These are phyloP conservation scores for Penicillium psychrofluorescens DNA, from an alignment of 495 filamentous ascomycete genomes.

Conservation along the genomic window DNA sequence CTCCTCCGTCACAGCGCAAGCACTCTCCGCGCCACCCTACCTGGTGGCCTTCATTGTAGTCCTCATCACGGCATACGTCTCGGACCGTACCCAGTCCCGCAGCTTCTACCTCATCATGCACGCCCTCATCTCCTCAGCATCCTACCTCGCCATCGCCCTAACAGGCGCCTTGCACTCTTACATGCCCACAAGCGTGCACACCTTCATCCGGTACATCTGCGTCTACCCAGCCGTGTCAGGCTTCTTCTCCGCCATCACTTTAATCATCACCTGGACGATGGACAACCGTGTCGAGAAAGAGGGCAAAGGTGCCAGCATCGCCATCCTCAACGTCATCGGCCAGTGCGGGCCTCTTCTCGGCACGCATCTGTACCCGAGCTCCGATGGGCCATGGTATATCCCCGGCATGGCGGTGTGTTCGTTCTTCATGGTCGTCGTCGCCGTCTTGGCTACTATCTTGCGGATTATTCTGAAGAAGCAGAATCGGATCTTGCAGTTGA, in stretches of 20 bases:
- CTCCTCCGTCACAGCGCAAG: constrained; percentile 40
- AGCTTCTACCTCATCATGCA: constrained; percentile 45
- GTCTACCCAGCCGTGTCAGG: constrained; percentile 51
- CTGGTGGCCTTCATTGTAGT: constrained; percentile 45
- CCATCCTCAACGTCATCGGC: constrained; percentile 52
- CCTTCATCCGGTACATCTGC: constrained; percentile 45
- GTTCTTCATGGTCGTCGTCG: constrained; percentile 47
- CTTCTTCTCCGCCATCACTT: constrained; percentile 55
- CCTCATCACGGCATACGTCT: constrained; percentile 41
- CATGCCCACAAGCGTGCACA: constrained; percentile 19
- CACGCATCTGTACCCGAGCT: constrained; percentile 51
- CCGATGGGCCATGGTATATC: constrained; percentile 51
- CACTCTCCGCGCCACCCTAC: constrained; percentile 52
- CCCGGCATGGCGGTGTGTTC: constrained; percentile 52
- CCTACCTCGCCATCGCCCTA: constrained; percentile 52
- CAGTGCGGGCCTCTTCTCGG: constrained; percentile 58
- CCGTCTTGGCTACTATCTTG: constrained; percentile 37
- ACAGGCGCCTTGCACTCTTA: constrained; percentile 31
- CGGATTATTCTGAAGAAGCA: constrained; percentile 36
- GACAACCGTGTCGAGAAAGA: constrained; percentile 52
- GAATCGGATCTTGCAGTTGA: constrained; percentile 23
- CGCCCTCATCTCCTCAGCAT: constrained; percentile 47
- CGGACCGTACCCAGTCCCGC: constrained; percentile 40
- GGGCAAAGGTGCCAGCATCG: constrained; percentile 49
- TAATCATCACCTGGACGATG: constrained; percentile 61